Evolutionary conservation across 2,329 filamentous ascomycete genomes (phyloP).

Genomic region (Fusarium coffeatum): DNA sequence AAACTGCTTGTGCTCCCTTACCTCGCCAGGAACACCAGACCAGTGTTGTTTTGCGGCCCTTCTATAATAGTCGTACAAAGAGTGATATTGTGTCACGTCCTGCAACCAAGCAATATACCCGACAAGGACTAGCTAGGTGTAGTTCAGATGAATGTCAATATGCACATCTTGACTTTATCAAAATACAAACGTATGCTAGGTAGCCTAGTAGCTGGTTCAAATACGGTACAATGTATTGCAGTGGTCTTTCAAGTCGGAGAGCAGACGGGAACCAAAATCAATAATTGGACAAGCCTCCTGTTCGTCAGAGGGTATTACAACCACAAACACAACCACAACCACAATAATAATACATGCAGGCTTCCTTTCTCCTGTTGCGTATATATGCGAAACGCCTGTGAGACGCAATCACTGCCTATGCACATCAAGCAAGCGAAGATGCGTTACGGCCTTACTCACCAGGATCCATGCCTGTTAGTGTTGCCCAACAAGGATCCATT

Average conservation of each 20-base stretch:
- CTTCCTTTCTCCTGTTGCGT: constrained; percentile 13
- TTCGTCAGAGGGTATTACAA: constrained; percentile 3
- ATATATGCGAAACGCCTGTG: constrained; percentile 19
- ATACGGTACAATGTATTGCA: not conserved
- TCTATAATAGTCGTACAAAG: not conserved
- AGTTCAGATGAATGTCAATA: not conserved
- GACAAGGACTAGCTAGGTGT: not conserved
- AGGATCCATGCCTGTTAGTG: not conserved
- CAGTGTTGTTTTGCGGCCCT: not conserved
- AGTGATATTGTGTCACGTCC: constrained; percentile 2
- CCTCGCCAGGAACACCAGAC: not conserved
- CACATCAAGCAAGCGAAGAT: constrained; percentile 11
- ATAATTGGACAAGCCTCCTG: not conserved
- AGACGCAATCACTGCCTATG: constrained; percentile 14
- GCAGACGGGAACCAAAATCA: not conserved
- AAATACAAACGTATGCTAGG: not conserved
- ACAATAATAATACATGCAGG: constrained; percentile 9
- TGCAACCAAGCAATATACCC: not conserved
- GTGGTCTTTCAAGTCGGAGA: not conserved
- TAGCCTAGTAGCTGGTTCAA: not conserved
- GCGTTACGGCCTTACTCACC: constrained; percentile 30
- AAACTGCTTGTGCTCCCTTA: not conserved
- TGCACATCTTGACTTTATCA: no score
- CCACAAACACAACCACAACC: not conserved
- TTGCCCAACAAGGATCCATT: constrained; percentile 10